A percentile compares a stretch with the other conserved stretches of the same genome.
These are phyloP conservation scores for Aurinia saxatilis DNA, from an alignment of 345 rosid genomes.

Conservation along the genomic window DNA sequence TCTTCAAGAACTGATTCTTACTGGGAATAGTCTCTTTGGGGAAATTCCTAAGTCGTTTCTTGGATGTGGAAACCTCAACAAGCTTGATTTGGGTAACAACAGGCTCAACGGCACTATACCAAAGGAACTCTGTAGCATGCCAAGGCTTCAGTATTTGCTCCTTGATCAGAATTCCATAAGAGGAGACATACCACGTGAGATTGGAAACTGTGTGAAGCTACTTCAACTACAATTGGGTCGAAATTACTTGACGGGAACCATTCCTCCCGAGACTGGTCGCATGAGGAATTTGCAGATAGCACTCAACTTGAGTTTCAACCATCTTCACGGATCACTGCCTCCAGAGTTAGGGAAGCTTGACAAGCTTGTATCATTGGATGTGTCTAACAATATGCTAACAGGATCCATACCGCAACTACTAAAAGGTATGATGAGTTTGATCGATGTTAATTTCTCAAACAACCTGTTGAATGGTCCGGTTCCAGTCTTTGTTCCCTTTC, in stretches of 20 bases:
- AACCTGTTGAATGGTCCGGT: slow-evolving; percentile 67
- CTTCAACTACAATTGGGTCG: slow-evolving; percentile 56
- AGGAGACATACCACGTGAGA: slow-evolving; percentile 75
- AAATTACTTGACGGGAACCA: slow-evolving; percentile 72
- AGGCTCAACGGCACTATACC: slow-evolving; percentile 78
- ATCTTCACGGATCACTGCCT: slow-evolving; percentile 76
- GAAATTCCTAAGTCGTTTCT: slow-evolving; percentile 69
- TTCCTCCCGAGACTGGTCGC: slow-evolving; percentile 65
- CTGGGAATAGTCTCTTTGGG: slow-evolving; percentile 70
- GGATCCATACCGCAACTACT: slow-evolving; percentile 66
- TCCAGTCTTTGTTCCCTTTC: slow-evolving; percentile 74
- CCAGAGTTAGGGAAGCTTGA: slow-evolving; percentile 71
- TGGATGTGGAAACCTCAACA: slow-evolving; percentile 80
- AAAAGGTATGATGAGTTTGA: slow-evolving; percentile 84
- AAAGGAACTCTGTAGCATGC: slow-evolving; percentile 46
- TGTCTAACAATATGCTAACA: slow-evolving; percentile 75
- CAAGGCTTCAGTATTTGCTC: slow-evolving; percentile 59
- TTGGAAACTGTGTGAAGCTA: slow-evolving; percentile 61
- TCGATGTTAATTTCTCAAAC: slow-evolving; percentile 81
- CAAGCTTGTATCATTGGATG: slow-evolving; percentile 78
- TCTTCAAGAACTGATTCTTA: slow-evolving; percentile 89
- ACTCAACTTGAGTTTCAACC: slow-evolving; percentile 77
- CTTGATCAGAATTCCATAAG: slow-evolving; percentile 62
- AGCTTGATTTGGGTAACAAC: slow-evolving; percentile 74
- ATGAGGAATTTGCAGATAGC: slow-evolving; percentile 67